phyloP scores from a whole-genome alignment of 371 early-diverging fungal genomes.

The Rhizopus microsporus region DNA sequence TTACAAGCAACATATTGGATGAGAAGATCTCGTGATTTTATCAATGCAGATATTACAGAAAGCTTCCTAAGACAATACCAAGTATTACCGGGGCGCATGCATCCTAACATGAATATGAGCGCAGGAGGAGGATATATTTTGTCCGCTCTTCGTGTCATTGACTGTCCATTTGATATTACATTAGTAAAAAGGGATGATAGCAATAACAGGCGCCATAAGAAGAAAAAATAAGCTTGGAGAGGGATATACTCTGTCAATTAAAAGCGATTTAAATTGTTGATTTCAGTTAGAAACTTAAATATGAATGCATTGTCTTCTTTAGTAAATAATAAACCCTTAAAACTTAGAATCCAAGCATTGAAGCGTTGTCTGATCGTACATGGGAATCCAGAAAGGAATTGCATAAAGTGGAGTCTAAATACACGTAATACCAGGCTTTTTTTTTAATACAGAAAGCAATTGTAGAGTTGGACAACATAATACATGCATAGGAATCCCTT shows the following conservation, averaged over 20 bases:
- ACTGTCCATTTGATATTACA: conserved; percentile 41
- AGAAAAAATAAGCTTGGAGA: conserved; percentile 13
- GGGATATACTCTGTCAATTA: too few species aligned
- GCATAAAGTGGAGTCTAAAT: too few species aligned
- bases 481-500: too few species aligned
- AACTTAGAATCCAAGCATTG: too few species aligned
- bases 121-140: conserved; percentile 87
- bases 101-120: conserved; percentile 91
- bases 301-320: too few species aligned
- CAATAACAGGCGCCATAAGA: conserved; percentile 19
- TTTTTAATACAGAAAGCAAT: too few species aligned
- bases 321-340: too few species aligned
- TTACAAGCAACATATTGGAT: conserved; percentile 70
- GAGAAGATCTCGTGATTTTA: conserved; percentile 65
- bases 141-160: conserved; percentile 66
- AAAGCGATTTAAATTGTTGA: not conserved
- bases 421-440: too few species aligned
- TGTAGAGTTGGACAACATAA: too few species aligned
- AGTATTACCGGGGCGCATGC: conserved; percentile 87
- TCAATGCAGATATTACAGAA: conserved; percentile 85
- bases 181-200: conserved; percentile 19
- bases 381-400: too few species aligned
- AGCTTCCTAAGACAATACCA: conserved; percentile 90
- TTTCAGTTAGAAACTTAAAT: too few species aligned
- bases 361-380: too few species aligned